These are phyloP conservation scores for Astrocystis sublimbata DNA, from an alignment of 495 filamentous ascomycete species.

Conservation along the genomic window DNA sequence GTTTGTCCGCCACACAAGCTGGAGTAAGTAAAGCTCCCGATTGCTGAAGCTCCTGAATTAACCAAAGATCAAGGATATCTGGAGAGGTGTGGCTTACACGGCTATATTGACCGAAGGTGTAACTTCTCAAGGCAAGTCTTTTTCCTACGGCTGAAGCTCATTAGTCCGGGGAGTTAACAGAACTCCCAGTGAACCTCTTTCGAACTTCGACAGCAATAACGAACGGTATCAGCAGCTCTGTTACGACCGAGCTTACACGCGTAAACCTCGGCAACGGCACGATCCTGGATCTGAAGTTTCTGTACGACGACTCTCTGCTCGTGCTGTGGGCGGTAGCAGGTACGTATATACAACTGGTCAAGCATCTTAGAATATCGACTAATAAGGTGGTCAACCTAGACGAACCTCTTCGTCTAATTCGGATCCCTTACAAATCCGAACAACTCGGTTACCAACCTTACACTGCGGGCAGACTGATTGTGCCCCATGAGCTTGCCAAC, in stretches of 20 bases:
- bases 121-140: slow-evolving; percentile 22
- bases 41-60: slow-evolving; percentile 9
- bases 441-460: slow-evolving; percentile 27
- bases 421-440: slow-evolving; percentile 32
- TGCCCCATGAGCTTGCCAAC: slow-evolving; percentile 28
- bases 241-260: slow-evolving; percentile 32
- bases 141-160: neutral
- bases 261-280: slow-evolving; percentile 43
- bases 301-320: slow-evolving; percentile 44
- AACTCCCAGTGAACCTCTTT: slow-evolving; percentile 47
- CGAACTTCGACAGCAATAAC: slow-evolving; percentile 39
- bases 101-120: slow-evolving; percentile 30
- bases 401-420: slow-evolving; percentile 25
- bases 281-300: slow-evolving; percentile 53
- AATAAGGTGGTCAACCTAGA: slow-evolving; percentile 17
- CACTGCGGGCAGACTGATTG: slow-evolving; percentile 15
- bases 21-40: slow-evolving; percentile 27
- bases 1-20: slow-evolving; percentile 29
- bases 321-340: slow-evolving; percentile 45
- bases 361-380: neutral
- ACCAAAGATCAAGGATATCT: slow-evolving; percentile 31
- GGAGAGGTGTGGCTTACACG: slow-evolving; percentile 35
- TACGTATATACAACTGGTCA: slow-evolving; percentile 13
- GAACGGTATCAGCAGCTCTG: slow-evolving; percentile 44
- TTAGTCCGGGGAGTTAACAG: neutral